Base-by-base conservation (phyloP, 139 green algal species). In the Spirogloea muscicola region DNA sequence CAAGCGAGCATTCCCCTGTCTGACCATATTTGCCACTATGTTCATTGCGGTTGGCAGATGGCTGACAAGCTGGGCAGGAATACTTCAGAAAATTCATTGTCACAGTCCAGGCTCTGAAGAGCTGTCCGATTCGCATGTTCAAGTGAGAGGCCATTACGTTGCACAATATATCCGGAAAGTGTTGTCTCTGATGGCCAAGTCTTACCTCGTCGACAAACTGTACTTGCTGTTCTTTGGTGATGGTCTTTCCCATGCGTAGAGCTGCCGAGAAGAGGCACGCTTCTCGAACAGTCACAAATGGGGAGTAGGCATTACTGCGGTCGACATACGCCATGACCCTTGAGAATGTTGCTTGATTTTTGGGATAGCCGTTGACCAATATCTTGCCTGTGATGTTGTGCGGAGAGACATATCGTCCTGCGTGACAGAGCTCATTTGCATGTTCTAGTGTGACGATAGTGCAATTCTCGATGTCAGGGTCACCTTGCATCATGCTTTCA, bases 201-300 rank as follows among this genome's bases (percentile, higher is more conserved):
- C 55, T 38, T 38, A 64, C 55, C 55, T 64, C 55, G 13, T 64
- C 55, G 29, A 64, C 55, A 64, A 13, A 9, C 13, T 9, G 10
- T 16, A 27, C 33, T 9, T 21, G 27, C 55, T 64, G 55, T 38
- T 9, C 55, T 13, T 9, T 9, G 29, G 55, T 9, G 29, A 27
- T 21, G 10, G 16, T 21, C 10, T 16, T 10, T 9, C 29, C 29
- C 31, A 64, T 44, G 31, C 31, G 27, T 9, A 64, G 27, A 16
- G 9, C 13, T 13, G 55, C 55, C 9, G 13, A 41, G 33, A 44
- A 64, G 10, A 27, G 10, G 29, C 13, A 13, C 27, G 27, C 10
- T 13, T 64, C 55, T 64, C 31, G 9, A 13, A 64, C 55, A 27
- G 55, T 64, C 33, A 13, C 27, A 38, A 44, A 64, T 13, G 55